phyloP scores from a whole-genome alignment of 768 basidiomycete genomes.

The Pisolithus tinctorius region DNA sequence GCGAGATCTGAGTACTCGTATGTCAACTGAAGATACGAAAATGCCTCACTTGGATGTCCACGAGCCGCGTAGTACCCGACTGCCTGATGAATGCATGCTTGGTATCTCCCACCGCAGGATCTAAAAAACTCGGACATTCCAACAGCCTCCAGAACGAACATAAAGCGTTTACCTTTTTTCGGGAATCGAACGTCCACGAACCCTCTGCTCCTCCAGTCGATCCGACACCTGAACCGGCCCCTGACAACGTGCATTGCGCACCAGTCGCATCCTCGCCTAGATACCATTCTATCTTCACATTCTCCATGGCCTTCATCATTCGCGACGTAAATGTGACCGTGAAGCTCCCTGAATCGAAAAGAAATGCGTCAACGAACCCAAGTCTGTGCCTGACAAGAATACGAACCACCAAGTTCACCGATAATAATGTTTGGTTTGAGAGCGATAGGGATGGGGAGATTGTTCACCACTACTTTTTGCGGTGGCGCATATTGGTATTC shows the following conservation, averaged over 20 bases:
- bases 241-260: slow-evolving; percentile 65
- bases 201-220: slow-evolving; percentile 38
- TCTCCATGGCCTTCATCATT: slow-evolving; percentile 61
- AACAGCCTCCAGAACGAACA: background rate
- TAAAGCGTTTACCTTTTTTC: slow-evolving; percentile 41
- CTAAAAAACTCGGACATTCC: slow-evolving; percentile 29
- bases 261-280: slow-evolving; percentile 69
- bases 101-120: slow-evolving; percentile 76
- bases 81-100: slow-evolving; percentile 56
- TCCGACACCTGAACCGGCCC: slow-evolving; percentile 46
- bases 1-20: slow-evolving; percentile 16
- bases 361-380: background rate
- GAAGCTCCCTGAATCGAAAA: slow-evolving; percentile 41
- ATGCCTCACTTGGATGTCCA: slow-evolving; percentile 57
- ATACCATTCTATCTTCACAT: slow-evolving; percentile 62
- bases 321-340: slow-evolving; percentile 59
- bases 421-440: slow-evolving; percentile 38
- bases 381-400: background rate
- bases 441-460: slow-evolving; percentile 44
- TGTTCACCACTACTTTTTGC: slow-evolving; percentile 30
- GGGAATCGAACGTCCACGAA: slow-evolving; percentile 77
- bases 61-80: slow-evolving; percentile 70
- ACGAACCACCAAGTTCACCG: slow-evolving; percentile 27
- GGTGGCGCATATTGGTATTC: slow-evolving; percentile 68
- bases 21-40: background rate